These are phyloP conservation scores for Puccinia triticina DNA, from an alignment of 1,284 basidiomycete genomes.

Conservation along the genomic window DNA sequence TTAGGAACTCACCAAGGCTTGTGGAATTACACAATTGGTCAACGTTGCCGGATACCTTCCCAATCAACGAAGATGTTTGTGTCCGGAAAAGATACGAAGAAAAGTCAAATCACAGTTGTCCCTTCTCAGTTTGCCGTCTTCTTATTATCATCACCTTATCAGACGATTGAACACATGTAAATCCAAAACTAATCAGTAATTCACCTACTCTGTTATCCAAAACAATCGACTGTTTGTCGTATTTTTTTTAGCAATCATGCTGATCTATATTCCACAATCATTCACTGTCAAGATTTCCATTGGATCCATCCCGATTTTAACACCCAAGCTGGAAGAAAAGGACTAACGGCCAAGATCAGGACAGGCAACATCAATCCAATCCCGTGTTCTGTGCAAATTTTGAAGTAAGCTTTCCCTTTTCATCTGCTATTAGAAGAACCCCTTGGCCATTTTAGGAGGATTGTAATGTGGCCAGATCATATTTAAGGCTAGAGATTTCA, in stretches of 20 bases:
- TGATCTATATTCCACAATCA: conserved; percentile 65
- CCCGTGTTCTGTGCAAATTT: conserved; percentile 58
- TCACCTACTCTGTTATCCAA: background rate
- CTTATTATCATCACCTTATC: conserved; percentile 57
- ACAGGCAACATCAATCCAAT: conserved; percentile 67
- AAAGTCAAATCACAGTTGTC: conserved; percentile 74
- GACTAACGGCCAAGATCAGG: conserved; percentile 32
- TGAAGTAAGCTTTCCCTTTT: conserved; percentile 23
- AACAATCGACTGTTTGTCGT: background rate
- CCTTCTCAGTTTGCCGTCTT: conserved; percentile 66
- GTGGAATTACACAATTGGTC: conserved; percentile 87
- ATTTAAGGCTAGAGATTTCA: too few relatives aligned
- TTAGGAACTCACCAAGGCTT: conserved; percentile 74
- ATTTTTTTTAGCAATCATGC: conserved; percentile 67
- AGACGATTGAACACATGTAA: background rate
- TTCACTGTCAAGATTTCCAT: conserved; percentile 66
- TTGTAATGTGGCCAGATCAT: background rate
- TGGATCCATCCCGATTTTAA: conserved; percentile 61
- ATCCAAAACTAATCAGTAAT: background rate
- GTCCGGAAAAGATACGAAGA: conserved; percentile 69
- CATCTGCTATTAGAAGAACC: background rate
- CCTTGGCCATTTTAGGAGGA: background rate
- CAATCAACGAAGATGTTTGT: conserved; percentile 73
- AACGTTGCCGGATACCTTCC: conserved; percentile 71
- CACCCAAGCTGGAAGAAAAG: background rate